Conservation (phyloP, 1,139 yeast genomes). For the Geotrichum bryndzae region DNA sequence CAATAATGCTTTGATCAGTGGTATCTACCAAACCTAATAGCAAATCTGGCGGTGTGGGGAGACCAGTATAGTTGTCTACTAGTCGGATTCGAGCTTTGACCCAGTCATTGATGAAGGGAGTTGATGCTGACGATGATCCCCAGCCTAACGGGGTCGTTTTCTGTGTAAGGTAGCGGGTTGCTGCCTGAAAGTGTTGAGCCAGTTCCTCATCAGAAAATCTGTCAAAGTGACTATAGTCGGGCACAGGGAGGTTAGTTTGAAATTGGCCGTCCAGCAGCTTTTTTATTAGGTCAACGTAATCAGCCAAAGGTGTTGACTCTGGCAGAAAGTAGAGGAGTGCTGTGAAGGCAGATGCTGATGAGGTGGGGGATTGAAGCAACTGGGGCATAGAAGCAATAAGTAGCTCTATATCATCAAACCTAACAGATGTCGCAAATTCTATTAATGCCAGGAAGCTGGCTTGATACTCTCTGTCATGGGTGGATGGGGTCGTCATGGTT, state of each 20-base stretch:
- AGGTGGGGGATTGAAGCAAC: constrained; percentile 9
- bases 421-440: constrained; percentile 6
- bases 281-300: constrained; percentile 9
- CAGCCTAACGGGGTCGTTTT: constrained; percentile 20
- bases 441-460: constrained; percentile 4
- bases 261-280: constrained; percentile 5
- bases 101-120: constrained; percentile 21
- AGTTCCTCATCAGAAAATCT: constrained; percentile 17
- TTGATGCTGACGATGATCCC: constrained; percentile 8
- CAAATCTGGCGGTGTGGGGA: constrained; percentile 4
- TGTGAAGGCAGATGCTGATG: constrained; percentile 10
- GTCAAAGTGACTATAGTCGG: neutral
- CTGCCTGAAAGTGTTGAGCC: constrained; percentile 15
- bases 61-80: constrained; percentile 24
- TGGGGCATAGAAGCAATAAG: neutral
- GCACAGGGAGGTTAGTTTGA: neutral
- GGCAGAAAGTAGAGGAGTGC: constrained; percentile 15
- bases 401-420: neutral
- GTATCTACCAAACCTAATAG: constrained; percentile 12
- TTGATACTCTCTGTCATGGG: constrained; percentile 1
- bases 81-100: constrained; percentile 23
- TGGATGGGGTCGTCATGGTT: neutral
- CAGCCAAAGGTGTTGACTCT: constrained; percentile 8
- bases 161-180: constrained; percentile 17
- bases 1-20: constrained; percentile 18